Evolutionary conservation across 2,329 filamentous ascomycete genomes (phyloP).

Genomic region (Phyllosticta citriasiana): DNA sequence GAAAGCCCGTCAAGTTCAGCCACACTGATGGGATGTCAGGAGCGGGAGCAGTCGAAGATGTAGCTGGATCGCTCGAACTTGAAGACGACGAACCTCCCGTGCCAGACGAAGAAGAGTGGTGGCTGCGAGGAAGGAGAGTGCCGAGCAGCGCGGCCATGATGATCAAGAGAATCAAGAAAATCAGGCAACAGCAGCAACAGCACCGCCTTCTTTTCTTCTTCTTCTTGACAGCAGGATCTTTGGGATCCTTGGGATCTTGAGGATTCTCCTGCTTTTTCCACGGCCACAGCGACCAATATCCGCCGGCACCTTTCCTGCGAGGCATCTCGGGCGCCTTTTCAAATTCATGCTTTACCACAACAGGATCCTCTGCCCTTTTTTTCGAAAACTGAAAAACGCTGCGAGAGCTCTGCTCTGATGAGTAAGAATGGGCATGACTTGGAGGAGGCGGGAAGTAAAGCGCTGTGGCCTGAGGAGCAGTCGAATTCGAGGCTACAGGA

Average conservation of each 20-base stretch:
- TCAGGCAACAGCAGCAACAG: constrained; percentile 25
- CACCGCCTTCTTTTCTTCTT: constrained; percentile 23
- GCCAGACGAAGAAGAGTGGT: constrained; percentile 26
- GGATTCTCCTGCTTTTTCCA: neutral
- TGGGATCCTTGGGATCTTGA: constrained; percentile 12
- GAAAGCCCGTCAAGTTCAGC: constrained; percentile 79
- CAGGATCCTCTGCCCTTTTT: neutral
- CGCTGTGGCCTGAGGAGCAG: neutral
- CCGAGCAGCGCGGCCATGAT: constrained; percentile 29
- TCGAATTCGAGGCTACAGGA: constrained; percentile 3
- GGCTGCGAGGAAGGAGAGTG: constrained; percentile 26
- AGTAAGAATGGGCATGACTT: neutral
- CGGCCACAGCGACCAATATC: constrained; percentile 7
- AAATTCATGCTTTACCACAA: neutral
- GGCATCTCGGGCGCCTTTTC: constrained; percentile 2
- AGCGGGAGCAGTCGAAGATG: constrained; percentile 3
- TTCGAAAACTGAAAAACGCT: constrained; percentile 1
- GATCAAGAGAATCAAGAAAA: constrained; percentile 27
- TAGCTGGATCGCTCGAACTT: neutral
- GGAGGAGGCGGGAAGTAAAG: constrained; percentile 10
- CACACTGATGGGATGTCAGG: constrained; percentile 40
- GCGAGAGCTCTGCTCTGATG: neutral
- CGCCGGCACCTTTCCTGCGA: constrained; percentile 6
- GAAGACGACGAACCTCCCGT: constrained; percentile 1
- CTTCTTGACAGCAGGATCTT: constrained; percentile 18